Evolutionary conservation across 2,329 filamentous ascomycete genomes (phyloP), one percentile per base, ranked within the genome.

Genomic region (Hortaea werneckii): DNA sequence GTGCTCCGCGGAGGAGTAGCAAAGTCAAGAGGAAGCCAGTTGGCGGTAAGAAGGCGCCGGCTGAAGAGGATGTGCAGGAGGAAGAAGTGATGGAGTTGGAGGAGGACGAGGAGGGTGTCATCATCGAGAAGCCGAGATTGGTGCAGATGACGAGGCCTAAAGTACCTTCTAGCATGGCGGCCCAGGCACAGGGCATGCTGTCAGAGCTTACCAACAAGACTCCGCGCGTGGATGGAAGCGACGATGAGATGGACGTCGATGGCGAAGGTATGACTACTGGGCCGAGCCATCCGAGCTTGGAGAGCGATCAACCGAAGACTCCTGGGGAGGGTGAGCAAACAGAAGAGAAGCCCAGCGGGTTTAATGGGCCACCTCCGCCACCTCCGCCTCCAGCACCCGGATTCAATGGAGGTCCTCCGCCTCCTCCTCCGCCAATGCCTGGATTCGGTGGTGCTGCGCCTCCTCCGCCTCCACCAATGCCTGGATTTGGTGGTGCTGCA

Each of bases 61-160:
- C 30, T 7, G 45, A 51, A 29, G 61, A 64, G 42, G 59, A 64
- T 29, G 67, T 67, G n/a, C 47, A 51, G n/a, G 50, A 54, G 7
- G 58, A 65, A 41, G 59, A 61, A 34, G 71, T 72, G n/a, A 79
- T 75, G 27, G 72, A 80, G 35, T 66, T 37, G 8, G 61, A 65
- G 35, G 60, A 61, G 29, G 72, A 72, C 13, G 75, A 78, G 41
- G 80, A 83, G 34, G 79, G 75, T 28, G 72, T 82, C 37, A 67
- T 90, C 26, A 85, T 82, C 52, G 86, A 89, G 67, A 90, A 82
- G 66, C 85, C 89, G 35, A 78, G 82, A 45, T 69, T 95, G 42
- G 78, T 95, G 47, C 77, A 92, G 64, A 79, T 90, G 67, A 83
- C 79, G 62, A 78, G 87, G 50, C 87, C 87, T 3, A 78, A 77